phyloP scores from a whole-genome alignment of 306 rosid genomes.

The Comarum palustre region DNA sequence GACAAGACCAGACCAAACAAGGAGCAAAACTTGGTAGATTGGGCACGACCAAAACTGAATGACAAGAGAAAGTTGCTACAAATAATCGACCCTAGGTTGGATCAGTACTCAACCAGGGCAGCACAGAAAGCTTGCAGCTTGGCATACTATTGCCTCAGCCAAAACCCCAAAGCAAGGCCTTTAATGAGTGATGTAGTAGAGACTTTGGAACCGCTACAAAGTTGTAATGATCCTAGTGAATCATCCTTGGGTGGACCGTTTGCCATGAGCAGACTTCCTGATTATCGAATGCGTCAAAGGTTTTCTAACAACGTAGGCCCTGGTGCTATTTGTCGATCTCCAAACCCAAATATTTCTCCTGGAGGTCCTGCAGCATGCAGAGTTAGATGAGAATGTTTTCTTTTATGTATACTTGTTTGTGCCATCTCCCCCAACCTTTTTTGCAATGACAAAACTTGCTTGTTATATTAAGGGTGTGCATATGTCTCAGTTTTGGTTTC shows the following conservation, averaged over 20 bases:
- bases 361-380: conserved; percentile 76
- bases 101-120: conserved; percentile 89
- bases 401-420: conserved; percentile 30
- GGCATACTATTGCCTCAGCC: conserved; percentile 97
- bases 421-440: conserved; percentile 23
- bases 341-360: conserved; percentile 83
- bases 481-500: conserved; percentile 17
- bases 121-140: conserved; percentile 99
- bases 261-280: conserved; percentile 61
- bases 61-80: conserved; percentile 97
- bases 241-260: conserved; percentile 55
- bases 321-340: conserved; percentile 73
- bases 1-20: conserved; percentile 93
- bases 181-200: conserved; percentile 98
- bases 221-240: conserved; percentile 58
- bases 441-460: conserved; percentile 31
- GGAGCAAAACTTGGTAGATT: conserved; percentile 97
- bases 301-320: conserved; percentile 75
- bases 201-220: conserved; percentile 92
- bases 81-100: conserved; percentile 90
- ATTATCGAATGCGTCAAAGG: conserved; percentile 67
- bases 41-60: conserved; percentile 97
- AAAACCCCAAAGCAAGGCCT: conserved; percentile 99
- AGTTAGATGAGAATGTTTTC: conserved; percentile 64
- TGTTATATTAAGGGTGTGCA: conserved; percentile 14